Conservation (phyloP, 1,139 yeast genomes). For the Protomyces macrosporus region DNA sequence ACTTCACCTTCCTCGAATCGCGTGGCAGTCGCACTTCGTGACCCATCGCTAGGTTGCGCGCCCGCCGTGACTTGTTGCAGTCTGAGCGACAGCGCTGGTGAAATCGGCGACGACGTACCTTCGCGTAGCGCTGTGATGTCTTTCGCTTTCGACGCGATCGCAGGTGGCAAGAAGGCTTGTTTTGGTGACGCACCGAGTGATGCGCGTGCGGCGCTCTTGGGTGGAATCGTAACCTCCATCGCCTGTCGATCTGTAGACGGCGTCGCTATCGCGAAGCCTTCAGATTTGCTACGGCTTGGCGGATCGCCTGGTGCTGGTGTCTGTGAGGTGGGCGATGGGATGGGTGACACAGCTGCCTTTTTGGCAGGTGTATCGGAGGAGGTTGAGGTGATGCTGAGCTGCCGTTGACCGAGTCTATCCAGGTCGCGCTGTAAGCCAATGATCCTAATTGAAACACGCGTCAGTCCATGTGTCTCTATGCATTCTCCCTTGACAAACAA, state of each 20-base stretch:
- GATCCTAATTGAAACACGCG: conserved; percentile 30
- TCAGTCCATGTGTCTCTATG: not conserved
- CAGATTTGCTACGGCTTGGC: no score
- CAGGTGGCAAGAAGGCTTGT: not conserved
- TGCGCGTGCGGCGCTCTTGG: not conserved
- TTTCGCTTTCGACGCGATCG: not conserved
- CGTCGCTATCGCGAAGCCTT: no score
- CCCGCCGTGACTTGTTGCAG: conserved; percentile 8
- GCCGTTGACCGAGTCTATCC: conserved; percentile 24
- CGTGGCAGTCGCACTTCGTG: not conserved
- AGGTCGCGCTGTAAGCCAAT: conserved; percentile 37
- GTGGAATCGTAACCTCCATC: not conserved
- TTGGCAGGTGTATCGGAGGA: conserved; percentile 24
- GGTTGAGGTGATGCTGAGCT: conserved; percentile 33
- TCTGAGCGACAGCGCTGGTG: conserved; percentile 22
- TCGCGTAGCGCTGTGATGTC: not conserved
- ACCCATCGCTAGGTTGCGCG: not conserved
- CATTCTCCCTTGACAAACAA: not conserved
- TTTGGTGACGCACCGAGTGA: not conserved
- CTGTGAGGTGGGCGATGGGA: conserved; percentile 9
- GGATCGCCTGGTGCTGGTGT: not conserved
- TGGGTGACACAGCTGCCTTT: conserved; percentile 1
- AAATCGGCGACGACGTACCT: conserved; percentile 23
- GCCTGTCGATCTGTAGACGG: no score
- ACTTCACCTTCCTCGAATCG: not conserved